Evolutionary conservation across 768 basidiomycete species (phyloP), one percentile per base, ranked within the genome.

Genomic region (Baorangia bicolor): DNA sequence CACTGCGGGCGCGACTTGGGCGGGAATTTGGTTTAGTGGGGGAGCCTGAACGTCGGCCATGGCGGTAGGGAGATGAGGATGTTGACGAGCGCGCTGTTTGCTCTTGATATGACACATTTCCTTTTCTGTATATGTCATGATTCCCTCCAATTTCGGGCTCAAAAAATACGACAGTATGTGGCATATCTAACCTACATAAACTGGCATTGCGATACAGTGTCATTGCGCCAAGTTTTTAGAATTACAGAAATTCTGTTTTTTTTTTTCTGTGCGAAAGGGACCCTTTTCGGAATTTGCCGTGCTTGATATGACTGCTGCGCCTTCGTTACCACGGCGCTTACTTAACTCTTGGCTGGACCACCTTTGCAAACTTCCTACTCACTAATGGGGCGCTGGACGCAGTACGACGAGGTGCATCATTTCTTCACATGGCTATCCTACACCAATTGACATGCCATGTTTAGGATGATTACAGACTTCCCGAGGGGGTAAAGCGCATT

Each of bases 401-500:
- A 73, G 30, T 73, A 73, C 53, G 72, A 73, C 49, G 72, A 73
- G 59, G 72, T 48, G 35, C 4, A 63, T 31, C 31, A 7, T 35
- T 10, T 45, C 9, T 39, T 48, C 20, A 3, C n/a, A 30, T 33
- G 14, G 37, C 11, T 18, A 10, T 9, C 14, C 33, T 2, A 12
- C 21, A 14, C 23, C 21, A 14, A 38, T 28, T 51, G 47, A 61
- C 49, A 18, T 42, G 7, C 60, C 27, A 13, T 39, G 31, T 55
- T 13, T 54, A 82, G 81, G 81, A 82, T 55, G 73, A 74, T n/a
- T 78, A 80, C 62, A 75, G 81, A 58, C 76, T 82, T 49, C 81
- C 81, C 2, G 77, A 77, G 49, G 81, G 81, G 39, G 71, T 81
- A 67, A 75, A 82, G 57, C 83, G 90, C 33, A 81, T 88, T 53